These are phyloP conservation scores for Lentinula edodes DNA, from an alignment of 768 basidiomycete species.

Conservation along the genomic window DNA sequence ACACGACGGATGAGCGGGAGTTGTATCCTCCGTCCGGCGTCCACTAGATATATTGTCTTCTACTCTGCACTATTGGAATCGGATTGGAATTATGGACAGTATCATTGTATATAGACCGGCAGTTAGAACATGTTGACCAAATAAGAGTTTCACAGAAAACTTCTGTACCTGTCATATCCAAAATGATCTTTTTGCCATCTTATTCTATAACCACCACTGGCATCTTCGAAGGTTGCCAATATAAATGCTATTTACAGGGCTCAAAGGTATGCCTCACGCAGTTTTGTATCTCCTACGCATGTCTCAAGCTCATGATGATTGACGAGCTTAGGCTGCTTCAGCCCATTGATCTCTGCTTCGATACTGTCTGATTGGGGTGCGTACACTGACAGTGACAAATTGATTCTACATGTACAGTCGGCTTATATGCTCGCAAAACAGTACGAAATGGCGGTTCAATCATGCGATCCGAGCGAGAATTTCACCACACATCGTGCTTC, in stretches of 20 bases:
- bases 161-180: too few relatives aligned
- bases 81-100: too few relatives aligned
- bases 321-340: neutral
- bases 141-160: too few relatives aligned
- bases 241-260: neutral
- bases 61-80: too few relatives aligned
- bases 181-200: too few relatives aligned
- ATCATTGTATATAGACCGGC: too few relatives aligned
- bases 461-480: constrained; percentile 1
- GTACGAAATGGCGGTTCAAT: neutral
- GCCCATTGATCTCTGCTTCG: neutral
- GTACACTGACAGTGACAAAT: neutral
- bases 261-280: neutral
- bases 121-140: too few relatives aligned
- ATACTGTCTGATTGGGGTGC: constrained; percentile 3
- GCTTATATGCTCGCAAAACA: neutral
- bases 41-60: too few relatives aligned
- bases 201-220: neutral
- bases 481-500: neutral
- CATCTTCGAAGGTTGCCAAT: neutral
- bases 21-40: too few relatives aligned
- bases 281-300: neutral
- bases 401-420: neutral
- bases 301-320: neutral
- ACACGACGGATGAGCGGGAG: neutral